A percentile compares a stretch with the other conserved stretches of the same genome.
Conservation (phyloP, 768 basidiomycete genomes). For the Goffeauzyma gilvescens region DNA sequence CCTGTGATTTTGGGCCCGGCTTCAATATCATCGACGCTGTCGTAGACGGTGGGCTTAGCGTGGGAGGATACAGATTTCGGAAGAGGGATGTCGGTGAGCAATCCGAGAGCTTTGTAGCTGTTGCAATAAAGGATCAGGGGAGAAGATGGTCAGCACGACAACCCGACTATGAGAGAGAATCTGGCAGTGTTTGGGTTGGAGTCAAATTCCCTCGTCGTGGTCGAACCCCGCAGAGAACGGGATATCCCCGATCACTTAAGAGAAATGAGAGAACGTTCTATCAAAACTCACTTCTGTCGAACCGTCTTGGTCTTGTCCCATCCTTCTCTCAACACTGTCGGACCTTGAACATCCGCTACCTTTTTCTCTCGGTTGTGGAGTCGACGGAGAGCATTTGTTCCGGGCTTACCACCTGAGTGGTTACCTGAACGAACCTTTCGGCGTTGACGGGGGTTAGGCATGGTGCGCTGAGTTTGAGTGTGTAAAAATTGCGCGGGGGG, state of each 20-base stretch:
- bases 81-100: constrained; percentile 25
- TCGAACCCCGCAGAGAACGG: too few species aligned
- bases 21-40: background rate
- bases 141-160: too few species aligned
- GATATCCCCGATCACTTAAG: background rate
- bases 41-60: background rate
- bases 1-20: constrained; percentile 34
- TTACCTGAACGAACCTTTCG: constrained; percentile 61
- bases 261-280: background rate
- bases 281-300: constrained; percentile 61
- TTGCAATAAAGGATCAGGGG: too few species aligned
- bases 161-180: too few species aligned
- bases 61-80: too few species aligned
- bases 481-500: too few species aligned
- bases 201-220: too few species aligned
- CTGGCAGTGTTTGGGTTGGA: too few species aligned
- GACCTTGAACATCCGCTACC: constrained; percentile 54
- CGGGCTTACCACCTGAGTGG: constrained; percentile 57
- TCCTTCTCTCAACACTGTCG: constrained; percentile 56
- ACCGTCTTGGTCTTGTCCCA: constrained; percentile 82
- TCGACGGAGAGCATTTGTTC: constrained; percentile 38
- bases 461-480: too few species aligned
- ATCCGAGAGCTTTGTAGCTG: constrained; percentile 30
- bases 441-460: constrained; percentile 90
- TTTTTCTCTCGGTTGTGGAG: constrained; percentile 56